phyloP scores from a whole-genome alignment of 108 stramenopile genomes.

The Stephanodiscus triporus region DNA sequence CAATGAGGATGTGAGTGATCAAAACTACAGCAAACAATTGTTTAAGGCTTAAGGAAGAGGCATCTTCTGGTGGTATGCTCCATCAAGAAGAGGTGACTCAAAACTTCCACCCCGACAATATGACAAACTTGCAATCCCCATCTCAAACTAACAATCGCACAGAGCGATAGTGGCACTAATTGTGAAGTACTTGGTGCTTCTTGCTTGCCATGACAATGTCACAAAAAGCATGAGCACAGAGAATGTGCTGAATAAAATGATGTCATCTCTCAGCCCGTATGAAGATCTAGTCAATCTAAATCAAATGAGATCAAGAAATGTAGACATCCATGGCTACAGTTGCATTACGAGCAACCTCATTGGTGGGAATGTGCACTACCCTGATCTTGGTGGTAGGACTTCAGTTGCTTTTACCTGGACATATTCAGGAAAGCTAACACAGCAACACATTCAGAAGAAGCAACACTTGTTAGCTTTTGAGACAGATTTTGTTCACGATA shows the following conservation, averaged over 20 bases:
- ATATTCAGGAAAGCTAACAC: conserved; percentile 4
- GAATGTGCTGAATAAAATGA: conserved; percentile 10
- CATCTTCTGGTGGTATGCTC: neutral
- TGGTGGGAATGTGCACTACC: conserved; percentile 23
- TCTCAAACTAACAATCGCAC: neutral
- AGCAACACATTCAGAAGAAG: conserved; percentile 4
- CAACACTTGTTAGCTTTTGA: conserved; percentile 12
- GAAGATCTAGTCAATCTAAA: conserved; percentile 10
- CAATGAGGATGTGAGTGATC: conserved; percentile 4
- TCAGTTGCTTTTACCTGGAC: conserved; percentile 22
- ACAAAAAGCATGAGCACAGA: conserved; percentile 3
- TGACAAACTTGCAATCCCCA: neutral
- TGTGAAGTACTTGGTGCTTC: conserved; percentile 9
- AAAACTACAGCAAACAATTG: conserved; percentile 10
- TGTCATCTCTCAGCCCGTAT: conserved; percentile 4
- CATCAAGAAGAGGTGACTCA: conserved; percentile 11
- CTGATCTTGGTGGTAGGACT: conserved; percentile 13
- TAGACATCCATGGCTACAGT: conserved; percentile 16
- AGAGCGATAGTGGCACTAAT: neutral
- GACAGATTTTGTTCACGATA: conserved; percentile 12
- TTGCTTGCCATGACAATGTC: conserved; percentile 15
- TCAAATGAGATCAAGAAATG: conserved; percentile 10
- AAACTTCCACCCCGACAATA: conserved; percentile 15
- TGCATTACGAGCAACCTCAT: conserved; percentile 14
- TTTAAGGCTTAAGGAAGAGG: conserved; percentile 10